Evolutionary conservation across 805 yeast genomes (phyloP).

Genomic region (Diddensiella transvaalensis): DNA sequence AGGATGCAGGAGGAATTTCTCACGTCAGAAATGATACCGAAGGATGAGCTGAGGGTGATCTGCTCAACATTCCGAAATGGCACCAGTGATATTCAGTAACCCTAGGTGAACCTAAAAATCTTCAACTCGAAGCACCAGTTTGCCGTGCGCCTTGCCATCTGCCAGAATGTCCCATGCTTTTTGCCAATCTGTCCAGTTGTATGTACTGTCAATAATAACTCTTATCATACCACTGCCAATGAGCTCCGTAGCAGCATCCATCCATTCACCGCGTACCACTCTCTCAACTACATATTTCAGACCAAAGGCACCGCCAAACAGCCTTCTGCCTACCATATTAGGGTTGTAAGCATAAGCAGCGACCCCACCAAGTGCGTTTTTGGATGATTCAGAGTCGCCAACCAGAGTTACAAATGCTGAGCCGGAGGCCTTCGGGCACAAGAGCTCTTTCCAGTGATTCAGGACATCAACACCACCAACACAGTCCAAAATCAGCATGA

Average conservation of each 20-base stretch:
- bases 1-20: too few relatives aligned
- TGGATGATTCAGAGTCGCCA: slow-evolving; percentile 44
- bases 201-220: slow-evolving; percentile 53
- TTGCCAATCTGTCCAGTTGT: slow-evolving; percentile 45
- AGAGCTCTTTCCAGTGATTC: slow-evolving; percentile 38
- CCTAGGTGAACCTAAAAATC: too few relatives aligned
- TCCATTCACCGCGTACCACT: slow-evolving; percentile 37
- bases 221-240: slow-evolving; percentile 44
- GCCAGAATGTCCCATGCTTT: slow-evolving; percentile 49
- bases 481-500: slow-evolving; percentile 62
- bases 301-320: slow-evolving; percentile 27
- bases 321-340: slow-evolving; percentile 24
- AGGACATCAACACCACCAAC: slow-evolving; percentile 57
- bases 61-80: too few relatives aligned
- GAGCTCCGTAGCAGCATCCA: slow-evolving; percentile 41
- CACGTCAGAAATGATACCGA: too few relatives aligned
- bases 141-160: slow-evolving; percentile 58
- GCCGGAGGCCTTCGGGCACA: slow-evolving; percentile 46
- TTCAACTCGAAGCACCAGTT: slow-evolving; percentile 46
- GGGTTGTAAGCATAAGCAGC: slow-evolving; percentile 25
- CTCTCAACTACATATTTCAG: slow-evolving; percentile 25
- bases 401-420: slow-evolving; percentile 50
- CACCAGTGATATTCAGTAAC: too few relatives aligned
- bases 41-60: too few relatives aligned
- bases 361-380: slow-evolving; percentile 25